These are phyloP conservation scores for Boletus vinaceobasis DNA, from an alignment of 768 basidiomycete genomes.

Conservation along the genomic window DNA sequence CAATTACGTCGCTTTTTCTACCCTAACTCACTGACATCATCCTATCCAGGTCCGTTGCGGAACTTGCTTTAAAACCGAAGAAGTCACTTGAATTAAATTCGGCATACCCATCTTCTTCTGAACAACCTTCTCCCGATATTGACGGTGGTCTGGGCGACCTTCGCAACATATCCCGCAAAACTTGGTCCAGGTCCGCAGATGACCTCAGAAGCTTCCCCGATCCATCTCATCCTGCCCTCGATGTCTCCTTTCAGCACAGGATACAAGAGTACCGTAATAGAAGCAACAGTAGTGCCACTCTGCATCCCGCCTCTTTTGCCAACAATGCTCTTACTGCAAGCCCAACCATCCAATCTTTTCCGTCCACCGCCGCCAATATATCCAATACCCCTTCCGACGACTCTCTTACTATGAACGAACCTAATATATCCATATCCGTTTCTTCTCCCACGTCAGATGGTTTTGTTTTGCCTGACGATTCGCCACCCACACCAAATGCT, in stretches of 20 bases:
- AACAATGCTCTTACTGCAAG: conserved; percentile 26
- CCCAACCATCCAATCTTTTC: conserved; percentile 42
- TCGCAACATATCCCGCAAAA: conserved; percentile 62
- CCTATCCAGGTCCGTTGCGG: conserved; percentile 56
- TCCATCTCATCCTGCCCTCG: conserved; percentile 35
- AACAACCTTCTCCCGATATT: conserved; percentile 27
- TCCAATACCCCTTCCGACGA: conserved; percentile 22
- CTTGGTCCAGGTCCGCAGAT: conserved; percentile 79
- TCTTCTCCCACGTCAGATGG: conserved; percentile 42
- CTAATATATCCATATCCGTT: conserved; percentile 46
- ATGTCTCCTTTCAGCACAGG: conserved; percentile 55
- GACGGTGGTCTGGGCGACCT: conserved; percentile 58
- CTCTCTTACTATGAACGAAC: conserved; percentile 18
- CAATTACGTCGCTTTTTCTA: conserved; percentile 5
- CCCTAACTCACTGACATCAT: conserved; percentile 21
- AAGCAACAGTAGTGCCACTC: conserved; percentile 54
- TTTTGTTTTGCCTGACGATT: conserved; percentile 31
- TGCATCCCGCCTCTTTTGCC: conserved; percentile 35
- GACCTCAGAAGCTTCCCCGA: conserved; percentile 60
- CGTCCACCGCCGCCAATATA: conserved; percentile 27
- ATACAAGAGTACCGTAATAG: conserved; percentile 63
- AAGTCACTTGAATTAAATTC: conserved; percentile 44
- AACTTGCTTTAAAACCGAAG: conserved; percentile 49
- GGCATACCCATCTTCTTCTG: conserved; percentile 29
- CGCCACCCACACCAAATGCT: conserved; percentile 47